Evolutionary conservation across 1,284 basidiomycete species (phyloP), one percentile per base, ranked within the genome.

Genomic region (Trametes versicolor): DNA sequence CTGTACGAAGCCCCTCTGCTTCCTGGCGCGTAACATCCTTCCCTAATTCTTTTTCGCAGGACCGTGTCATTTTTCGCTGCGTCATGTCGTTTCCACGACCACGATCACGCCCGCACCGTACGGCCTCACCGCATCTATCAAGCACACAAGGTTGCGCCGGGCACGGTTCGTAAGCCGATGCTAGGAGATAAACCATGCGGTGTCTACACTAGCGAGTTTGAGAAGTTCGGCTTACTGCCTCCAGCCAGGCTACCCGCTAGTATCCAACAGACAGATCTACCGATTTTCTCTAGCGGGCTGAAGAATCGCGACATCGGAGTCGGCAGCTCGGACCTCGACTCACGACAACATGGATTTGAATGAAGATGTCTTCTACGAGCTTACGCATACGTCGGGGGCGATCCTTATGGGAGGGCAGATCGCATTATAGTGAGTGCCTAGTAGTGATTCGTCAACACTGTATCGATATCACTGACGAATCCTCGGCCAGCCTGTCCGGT

Each of bases 351-450:
- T 21, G 43, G 8, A 8, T n/a, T 45, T 45, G 49, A 8, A 32
- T 32, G 27, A 4, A 13, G 49, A 50, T 23, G 25, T 27, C 13
- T 50, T 27, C 52, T 13, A 15, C 12, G 25, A 34, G 10, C 51
- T 62, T 2, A 45, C 34, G 13, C 51, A 55, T 6, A 39, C 60
- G 17, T 62, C 47, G 7, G 64, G 60, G 10, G 60, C 64, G 21
- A 48, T 65, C 7, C 64, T 65, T 7, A 15, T 65, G 32, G 64
- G 60, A 17, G 64, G 60, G 6, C 45, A 62, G 23, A 36, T 65
- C 4, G 60, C 64, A 7, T 43, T 65, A n/a, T 62, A 54, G 64
- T 65, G 36, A 65, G 64, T 59, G 9, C 15, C 27, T n/a, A 17
- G 13, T 15, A n/a, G n/a, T n/a, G n/a, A n/a, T n/a, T n/a, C n/a